Evolutionary conservation across 257 asterid genomes (phyloP).

Genomic region (Thymus quinquecostatus): DNA sequence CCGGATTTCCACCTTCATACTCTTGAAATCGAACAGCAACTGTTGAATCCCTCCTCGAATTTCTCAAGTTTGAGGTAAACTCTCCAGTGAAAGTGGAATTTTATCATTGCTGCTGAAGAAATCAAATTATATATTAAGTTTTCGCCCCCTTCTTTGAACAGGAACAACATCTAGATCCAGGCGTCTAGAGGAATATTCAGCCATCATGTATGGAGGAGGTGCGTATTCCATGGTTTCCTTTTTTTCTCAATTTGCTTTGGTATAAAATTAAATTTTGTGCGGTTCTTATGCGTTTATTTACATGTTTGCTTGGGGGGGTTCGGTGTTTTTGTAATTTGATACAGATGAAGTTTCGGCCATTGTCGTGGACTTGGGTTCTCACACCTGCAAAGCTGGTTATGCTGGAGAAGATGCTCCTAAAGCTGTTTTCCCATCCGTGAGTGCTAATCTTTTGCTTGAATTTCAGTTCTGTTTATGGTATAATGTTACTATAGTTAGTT

Average conservation of each 20-base stretch:
- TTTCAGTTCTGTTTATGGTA: neutral
- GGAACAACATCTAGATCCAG: neutral
- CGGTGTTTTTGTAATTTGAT: constrained; percentile 27
- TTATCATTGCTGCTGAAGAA: neutral
- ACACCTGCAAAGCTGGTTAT: constrained; percentile 98
- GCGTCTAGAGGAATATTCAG: neutral
- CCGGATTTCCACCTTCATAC: constrained; percentile 4
- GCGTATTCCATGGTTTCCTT: neutral
- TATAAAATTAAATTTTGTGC: neutral
- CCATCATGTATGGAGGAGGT: constrained; percentile 29
- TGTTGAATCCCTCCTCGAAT: neutral
- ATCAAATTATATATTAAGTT: neutral
- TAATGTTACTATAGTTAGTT: constrained; percentile 22
- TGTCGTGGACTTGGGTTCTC: constrained; percentile 93
- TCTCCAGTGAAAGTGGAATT: neutral
- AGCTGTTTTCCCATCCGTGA: constrained; percentile 97
- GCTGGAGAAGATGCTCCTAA: constrained; percentile 99
- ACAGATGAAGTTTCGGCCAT: constrained; percentile 96
- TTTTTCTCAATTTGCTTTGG: neutral
- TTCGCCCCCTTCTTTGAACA: neutral
- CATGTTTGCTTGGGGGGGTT: constrained; percentile 1
- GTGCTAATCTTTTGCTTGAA: constrained; percentile 33
- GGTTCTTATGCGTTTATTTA: neutral
- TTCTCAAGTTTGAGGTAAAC: neutral
- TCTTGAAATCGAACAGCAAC: neutral